Conservation (phyloP, 2,329 filamentous ascomycete genomes). For the Apiospora marii region DNA sequence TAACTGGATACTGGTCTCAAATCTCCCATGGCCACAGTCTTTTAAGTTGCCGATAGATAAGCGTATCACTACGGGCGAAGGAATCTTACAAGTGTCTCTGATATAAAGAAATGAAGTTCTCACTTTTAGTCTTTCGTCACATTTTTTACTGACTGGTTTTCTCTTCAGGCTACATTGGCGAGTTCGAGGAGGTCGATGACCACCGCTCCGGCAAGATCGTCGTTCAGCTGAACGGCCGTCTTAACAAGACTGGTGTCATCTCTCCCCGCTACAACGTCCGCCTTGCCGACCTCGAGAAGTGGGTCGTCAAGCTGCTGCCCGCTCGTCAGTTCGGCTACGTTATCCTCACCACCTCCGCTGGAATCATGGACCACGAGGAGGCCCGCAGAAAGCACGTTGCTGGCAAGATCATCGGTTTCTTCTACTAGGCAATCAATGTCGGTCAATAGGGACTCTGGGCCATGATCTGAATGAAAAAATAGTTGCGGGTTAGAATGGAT, state of each 20-base stretch:
- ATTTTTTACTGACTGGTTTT: slow-evolving; percentile 64
- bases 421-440: slow-evolving; percentile 74
- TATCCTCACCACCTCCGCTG: slow-evolving; percentile 97
- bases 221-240: slow-evolving; percentile 97
- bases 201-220: slow-evolving; percentile 99
- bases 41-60: slow-evolving; percentile 99
- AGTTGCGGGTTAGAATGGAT: slow-evolving; percentile 12
- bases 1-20: slow-evolving; percentile 99
- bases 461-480: slow-evolving; percentile 31
- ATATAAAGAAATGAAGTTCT: slow-evolving; percentile 73
- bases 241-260: slow-evolving; percentile 99
- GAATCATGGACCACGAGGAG: slow-evolving; percentile 99
- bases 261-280: slow-evolving; percentile 99
- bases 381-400: slow-evolving; percentile 98
- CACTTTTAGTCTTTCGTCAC: slow-evolving; percentile 96
- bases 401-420: slow-evolving; percentile 99
- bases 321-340: slow-evolving; percentile 99
- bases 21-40: slow-evolving; percentile 87
- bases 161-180: slow-evolving; percentile 89
- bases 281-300: slow-evolving; percentile 98
- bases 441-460: slow-evolving; percentile 24
- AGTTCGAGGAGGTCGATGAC: slow-evolving; percentile 99
- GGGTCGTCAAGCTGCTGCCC: slow-evolving; percentile 98
- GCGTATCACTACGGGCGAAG: slow-evolving; percentile 69
- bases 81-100: slow-evolving; percentile 96